phyloP scores from a whole-genome alignment of 2,329 filamentous ascomycete genomes.

The Raffaelea ambrosiae region DNA sequence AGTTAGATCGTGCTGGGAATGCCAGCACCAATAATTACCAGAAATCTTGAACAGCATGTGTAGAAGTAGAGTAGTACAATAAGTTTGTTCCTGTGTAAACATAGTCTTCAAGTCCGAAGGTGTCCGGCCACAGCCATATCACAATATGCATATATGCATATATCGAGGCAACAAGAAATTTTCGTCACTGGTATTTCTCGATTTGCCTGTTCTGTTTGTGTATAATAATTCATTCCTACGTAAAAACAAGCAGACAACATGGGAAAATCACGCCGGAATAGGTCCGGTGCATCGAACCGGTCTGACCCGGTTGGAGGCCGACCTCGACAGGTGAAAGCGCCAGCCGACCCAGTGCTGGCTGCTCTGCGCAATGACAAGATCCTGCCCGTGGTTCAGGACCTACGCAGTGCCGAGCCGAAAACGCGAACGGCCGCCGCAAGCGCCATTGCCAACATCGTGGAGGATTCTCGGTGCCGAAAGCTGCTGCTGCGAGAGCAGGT shows the following conservation, averaged over 20 bases:
- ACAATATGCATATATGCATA: no score
- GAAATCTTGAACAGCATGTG: no score
- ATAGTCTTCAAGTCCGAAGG: no score
- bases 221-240: neutral
- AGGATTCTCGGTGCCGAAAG: slow-evolving; percentile 54
- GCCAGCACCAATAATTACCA: no score
- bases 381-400: slow-evolving; percentile 51
- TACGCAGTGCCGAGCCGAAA: slow-evolving; percentile 51
- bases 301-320: slow-evolving; percentile 37
- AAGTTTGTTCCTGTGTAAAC: no score
- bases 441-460: slow-evolving; percentile 53
- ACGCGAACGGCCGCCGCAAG: slow-evolving; percentile 50
- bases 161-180: no score
- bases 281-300: slow-evolving; percentile 36
- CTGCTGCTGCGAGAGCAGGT: slow-evolving; percentile 58
- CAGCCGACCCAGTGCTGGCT: slow-evolving; percentile 54
- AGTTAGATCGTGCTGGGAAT: no score
- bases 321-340: slow-evolving; percentile 40
- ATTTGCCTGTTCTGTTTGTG: neutral
- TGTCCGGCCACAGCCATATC: no score
- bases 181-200: no score
- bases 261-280: slow-evolving; percentile 51
- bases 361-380: slow-evolving; percentile 56
- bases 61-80: no score
- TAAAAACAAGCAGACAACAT: slow-evolving; percentile 25